Evolutionary conservation across 441 rosid species (phyloP).

Genomic region (Viola pubescens): DNA sequence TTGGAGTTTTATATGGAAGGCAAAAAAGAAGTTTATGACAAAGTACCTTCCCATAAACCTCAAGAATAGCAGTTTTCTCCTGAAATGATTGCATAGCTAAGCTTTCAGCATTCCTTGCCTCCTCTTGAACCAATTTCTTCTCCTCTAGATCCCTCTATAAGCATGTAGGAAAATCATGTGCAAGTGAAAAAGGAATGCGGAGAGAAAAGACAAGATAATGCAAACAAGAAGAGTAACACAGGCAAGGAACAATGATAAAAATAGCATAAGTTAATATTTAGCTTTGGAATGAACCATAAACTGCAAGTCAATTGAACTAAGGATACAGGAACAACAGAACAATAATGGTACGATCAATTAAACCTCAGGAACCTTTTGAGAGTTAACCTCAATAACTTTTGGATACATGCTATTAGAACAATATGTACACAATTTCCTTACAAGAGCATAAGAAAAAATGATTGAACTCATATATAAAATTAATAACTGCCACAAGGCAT

Average conservation of each 20-base stretch:
- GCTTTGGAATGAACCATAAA: too few relatives aligned
- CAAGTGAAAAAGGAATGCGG: background rate
- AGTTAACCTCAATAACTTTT: too few relatives aligned
- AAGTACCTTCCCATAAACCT: conserved; percentile 68
- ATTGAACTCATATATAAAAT: too few relatives aligned
- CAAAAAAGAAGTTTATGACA: background rate
- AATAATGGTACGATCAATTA: too few relatives aligned
- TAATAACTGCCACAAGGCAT: background rate
- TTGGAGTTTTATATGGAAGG: background rate
- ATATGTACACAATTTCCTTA: too few relatives aligned
- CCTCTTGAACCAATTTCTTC: conserved; percentile 56
- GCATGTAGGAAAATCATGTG: conserved; percentile 6
- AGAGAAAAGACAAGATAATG: background rate
- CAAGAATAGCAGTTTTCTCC: conserved; percentile 53
- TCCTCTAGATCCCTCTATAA: conserved; percentile 71
- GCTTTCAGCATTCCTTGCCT: conserved; percentile 64
- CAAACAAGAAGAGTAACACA: background rate
- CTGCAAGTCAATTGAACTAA: too few relatives aligned
- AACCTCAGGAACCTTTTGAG: too few relatives aligned
- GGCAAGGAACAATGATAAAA: background rate
- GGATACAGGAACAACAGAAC: too few relatives aligned
- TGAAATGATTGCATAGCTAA: conserved; percentile 57
- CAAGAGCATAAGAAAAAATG: too few relatives aligned
- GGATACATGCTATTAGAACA: too few relatives aligned
- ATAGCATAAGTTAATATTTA: too few relatives aligned